phyloP scores from a whole-genome alignment of 768 basidiomycete genomes.

The Amanita rubescens region DNA sequence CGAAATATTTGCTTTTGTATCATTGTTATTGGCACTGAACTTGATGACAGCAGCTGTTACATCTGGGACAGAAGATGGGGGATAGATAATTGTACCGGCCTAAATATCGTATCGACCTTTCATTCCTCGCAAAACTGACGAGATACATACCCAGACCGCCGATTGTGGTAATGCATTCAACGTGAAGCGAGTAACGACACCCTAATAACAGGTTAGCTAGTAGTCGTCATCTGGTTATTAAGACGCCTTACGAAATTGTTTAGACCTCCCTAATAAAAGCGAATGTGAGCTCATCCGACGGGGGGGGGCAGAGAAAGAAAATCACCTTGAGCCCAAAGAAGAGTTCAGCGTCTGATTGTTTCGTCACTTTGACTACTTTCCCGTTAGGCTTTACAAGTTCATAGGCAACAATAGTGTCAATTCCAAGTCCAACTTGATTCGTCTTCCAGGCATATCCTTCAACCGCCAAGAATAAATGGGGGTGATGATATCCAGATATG shows the following conservation, averaged over 20 bases:
- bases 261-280: constrained; percentile 40
- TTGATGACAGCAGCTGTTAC: constrained; percentile 30
- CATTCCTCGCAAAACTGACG: not conserved
- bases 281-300: not conserved
- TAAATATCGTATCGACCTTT: constrained; percentile 12
- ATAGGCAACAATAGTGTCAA: constrained; percentile 44
- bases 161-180: constrained; percentile 48
- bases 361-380: constrained; percentile 28
- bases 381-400: constrained; percentile 56
- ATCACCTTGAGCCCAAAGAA: constrained; percentile 36
- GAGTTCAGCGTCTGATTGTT: constrained; percentile 26
- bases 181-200: constrained; percentile 56
- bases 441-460: constrained; percentile 51
- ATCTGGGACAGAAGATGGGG: constrained; percentile 15
- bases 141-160: constrained; percentile 47
- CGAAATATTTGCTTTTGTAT: constrained; percentile 46
- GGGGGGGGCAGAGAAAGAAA: not conserved
- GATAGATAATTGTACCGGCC: constrained; percentile 41
- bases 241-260: constrained; percentile 44
- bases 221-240: not conserved
- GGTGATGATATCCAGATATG: constrained; percentile 25
- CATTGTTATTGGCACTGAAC: constrained; percentile 33
- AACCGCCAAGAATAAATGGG: constrained; percentile 11
- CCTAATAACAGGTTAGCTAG: constrained; percentile 21
- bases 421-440: not conserved